These are phyloP conservation scores for Austropuccinia psidii DNA, from an alignment of 1,284 basidiomycete genomes.

Conservation along the genomic window DNA sequence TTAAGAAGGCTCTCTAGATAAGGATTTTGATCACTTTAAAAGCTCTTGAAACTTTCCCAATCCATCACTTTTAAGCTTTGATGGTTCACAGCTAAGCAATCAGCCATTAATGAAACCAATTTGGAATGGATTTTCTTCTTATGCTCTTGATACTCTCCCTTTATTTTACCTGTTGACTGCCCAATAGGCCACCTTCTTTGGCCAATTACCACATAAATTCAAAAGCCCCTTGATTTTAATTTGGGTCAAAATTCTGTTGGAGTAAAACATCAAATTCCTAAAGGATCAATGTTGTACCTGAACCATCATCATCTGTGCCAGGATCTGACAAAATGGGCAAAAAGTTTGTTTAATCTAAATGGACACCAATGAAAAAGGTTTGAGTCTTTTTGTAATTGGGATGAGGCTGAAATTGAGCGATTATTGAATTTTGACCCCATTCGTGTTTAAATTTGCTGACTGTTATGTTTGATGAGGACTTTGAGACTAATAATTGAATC, in stretches of 20 bases:
- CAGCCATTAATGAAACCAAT: slow-evolving; percentile 96
- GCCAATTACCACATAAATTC: slow-evolving; percentile 97
- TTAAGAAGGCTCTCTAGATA: slow-evolving; percentile 90
- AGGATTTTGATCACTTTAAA: slow-evolving; percentile 62
- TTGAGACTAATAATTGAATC: slow-evolving; percentile 57
- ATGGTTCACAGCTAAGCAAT: slow-evolving; percentile 74
- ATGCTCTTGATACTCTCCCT: slow-evolving; percentile 96
- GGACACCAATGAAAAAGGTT: slow-evolving; percentile 48
- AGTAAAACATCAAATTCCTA: slow-evolving; percentile 79
- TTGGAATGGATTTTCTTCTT: slow-evolving; percentile 98
- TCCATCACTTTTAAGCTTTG: slow-evolving; percentile 57
- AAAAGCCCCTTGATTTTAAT: slow-evolving; percentile 61
- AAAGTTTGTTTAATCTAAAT: slow-evolving; percentile 47
- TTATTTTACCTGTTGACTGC: slow-evolving; percentile 93
- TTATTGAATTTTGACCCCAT: slow-evolving; percentile 88
- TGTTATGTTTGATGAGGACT: slow-evolving; percentile 54
- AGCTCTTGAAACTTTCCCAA: slow-evolving; percentile 54
- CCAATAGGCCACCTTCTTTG: slow-evolving; percentile 86
- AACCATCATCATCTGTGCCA: slow-evolving; percentile 72
- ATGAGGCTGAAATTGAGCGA: slow-evolving; percentile 53
- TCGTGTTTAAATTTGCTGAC: slow-evolving; percentile 73
- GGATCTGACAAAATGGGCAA: slow-evolving; percentile 77
- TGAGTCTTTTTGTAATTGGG: slow-evolving; percentile 29
- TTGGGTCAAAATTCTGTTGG: slow-evolving; percentile 58
- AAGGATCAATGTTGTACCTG: slow-evolving; percentile 82